These are phyloP conservation scores for Gossypium gossypioides DNA, from an alignment of 441 rosid species.

Conservation along the genomic window DNA sequence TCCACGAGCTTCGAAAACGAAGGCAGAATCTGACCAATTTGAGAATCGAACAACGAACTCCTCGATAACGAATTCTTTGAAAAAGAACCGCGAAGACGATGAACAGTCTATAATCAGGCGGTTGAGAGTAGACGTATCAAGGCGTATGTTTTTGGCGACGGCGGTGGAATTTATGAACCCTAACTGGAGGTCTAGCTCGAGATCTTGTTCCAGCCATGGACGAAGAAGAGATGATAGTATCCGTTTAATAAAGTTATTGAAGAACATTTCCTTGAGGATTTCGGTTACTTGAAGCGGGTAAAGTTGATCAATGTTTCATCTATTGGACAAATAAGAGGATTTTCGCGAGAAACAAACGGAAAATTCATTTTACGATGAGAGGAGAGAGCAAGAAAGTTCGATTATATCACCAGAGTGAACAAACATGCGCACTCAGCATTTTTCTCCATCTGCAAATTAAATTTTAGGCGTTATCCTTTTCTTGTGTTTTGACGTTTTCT, in stretches of 20 bases:
- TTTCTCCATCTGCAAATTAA: neutral
- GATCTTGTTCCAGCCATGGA: slow-evolving; percentile 60
- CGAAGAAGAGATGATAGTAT: slow-evolving; percentile 47
- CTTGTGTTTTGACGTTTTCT: neutral
- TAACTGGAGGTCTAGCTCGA: slow-evolving; percentile 50
- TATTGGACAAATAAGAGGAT: slow-evolving; percentile 17
- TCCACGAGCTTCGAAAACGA: slow-evolving; percentile 52
- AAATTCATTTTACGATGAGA: slow-evolving; percentile 2
- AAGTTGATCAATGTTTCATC: slow-evolving; percentile 11
- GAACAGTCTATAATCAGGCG: slow-evolving; percentile 27
- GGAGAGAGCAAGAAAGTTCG: slow-evolving; percentile 34
- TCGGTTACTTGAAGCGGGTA: slow-evolving; percentile 12
- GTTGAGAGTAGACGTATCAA: slow-evolving; percentile 47
- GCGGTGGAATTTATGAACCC: slow-evolving; percentile 48
- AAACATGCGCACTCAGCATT: neutral
- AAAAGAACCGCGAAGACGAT: slow-evolving; percentile 29
- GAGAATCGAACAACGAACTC: slow-evolving; percentile 46
- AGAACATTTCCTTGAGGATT: slow-evolving; percentile 29
- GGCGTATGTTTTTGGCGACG: slow-evolving; percentile 35
- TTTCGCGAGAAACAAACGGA: slow-evolving; percentile 12
- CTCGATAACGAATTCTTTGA: slow-evolving; percentile 46
- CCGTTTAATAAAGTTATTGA: slow-evolving; percentile 38
- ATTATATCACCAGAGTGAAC: neutral
- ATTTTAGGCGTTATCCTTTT: neutral
- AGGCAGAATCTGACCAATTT: slow-evolving; percentile 64